Evolutionary conservation across 768 basidiomycete genomes (phyloP).

Genomic region (Tulasnella calospora): DNA sequence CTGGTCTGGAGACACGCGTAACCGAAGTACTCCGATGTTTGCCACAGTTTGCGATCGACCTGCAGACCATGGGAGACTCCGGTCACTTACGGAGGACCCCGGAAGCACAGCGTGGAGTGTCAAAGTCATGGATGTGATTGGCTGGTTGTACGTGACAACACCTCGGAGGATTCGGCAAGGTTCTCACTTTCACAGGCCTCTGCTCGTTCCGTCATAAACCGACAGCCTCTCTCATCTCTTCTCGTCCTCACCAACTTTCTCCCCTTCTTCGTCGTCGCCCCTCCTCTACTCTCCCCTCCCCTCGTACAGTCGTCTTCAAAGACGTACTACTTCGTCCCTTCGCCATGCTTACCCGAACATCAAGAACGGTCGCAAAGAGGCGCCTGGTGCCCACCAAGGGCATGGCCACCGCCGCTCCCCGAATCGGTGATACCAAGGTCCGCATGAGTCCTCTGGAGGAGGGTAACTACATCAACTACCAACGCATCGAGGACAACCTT

Average conservation of each 20-base stretch:
- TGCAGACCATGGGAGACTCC: constrained; percentile 3
- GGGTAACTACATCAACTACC: constrained; percentile 84
- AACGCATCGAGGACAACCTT: constrained; percentile 97
- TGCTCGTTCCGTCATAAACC: constrained; percentile 16
- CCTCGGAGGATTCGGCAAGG: constrained; percentile 11
- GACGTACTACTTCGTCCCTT: not conserved
- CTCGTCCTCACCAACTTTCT: constrained; percentile 8
- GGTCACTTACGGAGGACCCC: not conserved
- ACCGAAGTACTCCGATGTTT: not conserved
- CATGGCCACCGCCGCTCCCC: constrained; percentile 73
- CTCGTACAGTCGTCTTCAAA: not conserved
- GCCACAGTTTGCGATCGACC: not conserved
- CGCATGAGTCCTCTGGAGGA: constrained; percentile 83
- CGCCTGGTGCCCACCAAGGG: constrained; percentile 21
- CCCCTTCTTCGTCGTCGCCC: constrained; percentile 15
- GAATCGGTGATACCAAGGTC: constrained; percentile 87
- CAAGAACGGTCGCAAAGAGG: not conserved
- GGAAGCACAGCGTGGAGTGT: not conserved
- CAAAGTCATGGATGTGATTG: not conserved
- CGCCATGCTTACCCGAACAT: constrained; percentile 5
- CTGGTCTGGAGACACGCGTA: not conserved
- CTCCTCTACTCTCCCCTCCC: not conserved
- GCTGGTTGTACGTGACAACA: not conserved
- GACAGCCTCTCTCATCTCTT: constrained; percentile 3
- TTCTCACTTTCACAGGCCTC: constrained; percentile 8